Base-by-base conservation (phyloP, 305 asterid species). In the Solanum aculeatissimum region DNA sequence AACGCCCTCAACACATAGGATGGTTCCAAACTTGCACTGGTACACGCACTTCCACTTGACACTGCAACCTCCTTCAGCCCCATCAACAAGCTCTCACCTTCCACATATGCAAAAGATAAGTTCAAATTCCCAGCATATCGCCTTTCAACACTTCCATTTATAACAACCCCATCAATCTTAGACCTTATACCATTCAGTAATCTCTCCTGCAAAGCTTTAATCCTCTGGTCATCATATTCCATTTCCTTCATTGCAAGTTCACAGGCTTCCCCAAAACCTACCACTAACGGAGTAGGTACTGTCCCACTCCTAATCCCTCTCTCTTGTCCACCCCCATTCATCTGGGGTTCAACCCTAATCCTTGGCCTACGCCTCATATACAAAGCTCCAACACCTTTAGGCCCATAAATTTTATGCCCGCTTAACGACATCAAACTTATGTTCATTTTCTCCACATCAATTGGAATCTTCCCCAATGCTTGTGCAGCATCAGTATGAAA, bases 281-380 rank as follows among this genome's bases (percentile, higher is more conserved):
- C 99, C 60, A 92, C 99, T 89, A 96, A 86, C 0, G 99, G 99
- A 1, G 99, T 92, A 0, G 98, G 98, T 62, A 95, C 98, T 0
- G 99, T 96, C 71, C 99, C 99, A 75, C 99, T 96, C 89, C 99
- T 90, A 32, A 96, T 95, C 66, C 99, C 99, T 85, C 99, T 94
- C 91, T 96, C 99, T 68, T 96, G 99, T 35, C 99, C 99, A 62
- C 99, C 99, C 2, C 99, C 99, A 84, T 92, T 96, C 98, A 96
- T 96, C 82, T 95, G 99, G 13, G 99, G 92, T 89, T 95, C 98
- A 55, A 96, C 99, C 23, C 99, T 88, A 85, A 96, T 93, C 84
- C 98, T 94, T 21, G 99, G 99, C 85, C 99, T 88, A 63, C 99
- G 91, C 87, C 97, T 92, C 94, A 92, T 96, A 75, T 93, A 96